These are phyloP conservation scores for Candida nonsorbophila DNA, from an alignment of 805 yeast genomes.

Conservation along the genomic window DNA sequence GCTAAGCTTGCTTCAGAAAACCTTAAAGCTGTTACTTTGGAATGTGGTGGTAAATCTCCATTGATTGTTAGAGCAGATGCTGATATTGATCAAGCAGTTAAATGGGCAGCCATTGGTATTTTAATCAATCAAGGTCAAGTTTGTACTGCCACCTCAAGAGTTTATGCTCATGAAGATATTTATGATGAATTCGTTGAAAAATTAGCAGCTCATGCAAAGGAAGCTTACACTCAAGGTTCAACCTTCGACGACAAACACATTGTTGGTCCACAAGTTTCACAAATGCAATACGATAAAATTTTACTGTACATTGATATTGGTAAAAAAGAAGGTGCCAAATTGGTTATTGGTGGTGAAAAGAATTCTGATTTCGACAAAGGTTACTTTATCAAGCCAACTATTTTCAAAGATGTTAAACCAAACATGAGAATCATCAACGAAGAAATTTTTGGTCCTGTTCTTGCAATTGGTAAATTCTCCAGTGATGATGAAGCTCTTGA, in stretches of 20 bases:
- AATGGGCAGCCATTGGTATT: slow-evolving; percentile 64
- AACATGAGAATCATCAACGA: slow-evolving; percentile 64
- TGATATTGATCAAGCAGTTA: slow-evolving; percentile 57
- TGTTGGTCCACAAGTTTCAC: slow-evolving; percentile 60
- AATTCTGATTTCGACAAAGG: slow-evolving; percentile 44
- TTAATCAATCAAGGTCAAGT: slow-evolving; percentile 64
- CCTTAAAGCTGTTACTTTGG: slow-evolving; percentile 60
- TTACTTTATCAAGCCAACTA: slow-evolving; percentile 68
- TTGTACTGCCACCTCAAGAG: slow-evolving; percentile 63
- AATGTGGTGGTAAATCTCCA: slow-evolving; percentile 73
- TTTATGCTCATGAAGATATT: slow-evolving; percentile 51
- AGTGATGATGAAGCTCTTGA: slow-evolving; percentile 63
- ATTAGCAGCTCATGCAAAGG: slow-evolving; percentile 41
- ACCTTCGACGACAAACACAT: slow-evolving; percentile 44
- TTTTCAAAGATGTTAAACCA: slow-evolving; percentile 66
- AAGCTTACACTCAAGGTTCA: slow-evolving; percentile 51
- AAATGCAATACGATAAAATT: slow-evolving; percentile 52
- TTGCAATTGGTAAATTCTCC: slow-evolving; percentile 57
- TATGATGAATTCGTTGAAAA: slow-evolving; percentile 47
- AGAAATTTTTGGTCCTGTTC: slow-evolving; percentile 89
- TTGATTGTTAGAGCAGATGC: slow-evolving; percentile 59
- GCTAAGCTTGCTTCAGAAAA: slow-evolving; percentile 58
- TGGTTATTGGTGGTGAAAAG: slow-evolving; percentile 38
- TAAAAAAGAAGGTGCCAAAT: slow-evolving; percentile 39
- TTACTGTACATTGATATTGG: slow-evolving; percentile 37